Conservation (phyloP, 768 basidiomycete genomes). For the Boletus fagicola region DNA sequence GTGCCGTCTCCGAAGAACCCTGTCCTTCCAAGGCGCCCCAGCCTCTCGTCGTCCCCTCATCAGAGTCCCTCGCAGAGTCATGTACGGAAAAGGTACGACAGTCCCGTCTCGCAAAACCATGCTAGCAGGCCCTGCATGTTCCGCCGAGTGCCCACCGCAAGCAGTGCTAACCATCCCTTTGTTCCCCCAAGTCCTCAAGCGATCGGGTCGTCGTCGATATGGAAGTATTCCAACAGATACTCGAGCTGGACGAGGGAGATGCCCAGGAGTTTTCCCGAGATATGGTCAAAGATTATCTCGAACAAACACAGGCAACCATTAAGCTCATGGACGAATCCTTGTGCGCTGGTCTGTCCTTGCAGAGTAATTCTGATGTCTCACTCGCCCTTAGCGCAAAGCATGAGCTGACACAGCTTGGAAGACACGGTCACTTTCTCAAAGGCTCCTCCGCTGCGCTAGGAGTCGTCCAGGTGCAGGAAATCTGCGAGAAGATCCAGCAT, state of each 20-base stretch:
- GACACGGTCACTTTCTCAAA: constrained; percentile 92
- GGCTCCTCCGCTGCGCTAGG: constrained; percentile 96
- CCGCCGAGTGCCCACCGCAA: not conserved
- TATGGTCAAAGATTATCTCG: constrained; percentile 81
- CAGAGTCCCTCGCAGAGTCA: constrained; percentile 21
- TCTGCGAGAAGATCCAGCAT: constrained; percentile 91
- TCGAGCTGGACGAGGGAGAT: constrained; percentile 90
- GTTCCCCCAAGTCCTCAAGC: constrained; percentile 7
- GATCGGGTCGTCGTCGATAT: constrained; percentile 59
- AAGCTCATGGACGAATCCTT: constrained; percentile 71
- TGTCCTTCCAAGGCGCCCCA: constrained; percentile 9
- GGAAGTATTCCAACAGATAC: constrained; percentile 80
- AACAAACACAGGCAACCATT: constrained; percentile 77
- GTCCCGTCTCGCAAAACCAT: not conserved
- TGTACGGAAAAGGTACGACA: constrained; percentile 31
- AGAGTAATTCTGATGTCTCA: constrained; percentile 16
- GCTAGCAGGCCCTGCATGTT: not conserved
- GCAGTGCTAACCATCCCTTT: constrained; percentile 8
- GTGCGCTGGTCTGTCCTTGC: constrained; percentile 50
- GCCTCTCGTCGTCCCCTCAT: not conserved
- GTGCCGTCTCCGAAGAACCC: constrained; percentile 31
- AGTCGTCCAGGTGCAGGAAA: constrained; percentile 71
- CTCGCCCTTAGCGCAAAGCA: constrained; percentile 44
- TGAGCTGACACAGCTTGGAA: constrained; percentile 65
- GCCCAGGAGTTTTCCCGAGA: constrained; percentile 68